Evolutionary conservation across 164 flowering plant genomes (phyloP).

Genomic region (Tetracentron sinense): DNA sequence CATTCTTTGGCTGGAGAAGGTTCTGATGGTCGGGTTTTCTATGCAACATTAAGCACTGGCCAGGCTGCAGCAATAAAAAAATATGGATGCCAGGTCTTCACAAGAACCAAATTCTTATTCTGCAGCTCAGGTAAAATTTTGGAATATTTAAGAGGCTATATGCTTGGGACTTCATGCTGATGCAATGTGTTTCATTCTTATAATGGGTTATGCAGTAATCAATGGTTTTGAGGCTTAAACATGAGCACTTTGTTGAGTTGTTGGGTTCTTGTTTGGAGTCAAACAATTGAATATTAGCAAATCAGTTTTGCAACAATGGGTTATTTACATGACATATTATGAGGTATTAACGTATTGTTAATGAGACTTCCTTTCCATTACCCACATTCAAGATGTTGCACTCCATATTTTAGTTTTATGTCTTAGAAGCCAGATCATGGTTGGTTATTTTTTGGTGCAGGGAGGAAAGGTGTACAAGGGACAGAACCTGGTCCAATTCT

Average conservation of each 20-base stretch:
- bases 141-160: no score
- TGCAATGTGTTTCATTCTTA: not conserved
- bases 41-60: constrained; percentile 50
- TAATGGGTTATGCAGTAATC: constrained; percentile 51
- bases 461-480: constrained; percentile 73
- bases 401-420: no score
- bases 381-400: no score
- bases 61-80: constrained; percentile 61
- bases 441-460: no score
- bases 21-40: constrained; percentile 79
- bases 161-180: not conserved
- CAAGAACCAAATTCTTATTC: constrained; percentile 67
- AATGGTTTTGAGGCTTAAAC: constrained; percentile 54
- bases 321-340: constrained; percentile 60
- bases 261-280: constrained; percentile 63
- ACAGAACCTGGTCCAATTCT: constrained; percentile 71
- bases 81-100: constrained; percentile 57
- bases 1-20: constrained; percentile 89
- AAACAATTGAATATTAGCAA: constrained; percentile 51
- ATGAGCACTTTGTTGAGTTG: constrained; percentile 56
- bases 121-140: constrained; percentile 60
- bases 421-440: no score
- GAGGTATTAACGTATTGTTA: constrained; percentile 46
- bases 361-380: no score
- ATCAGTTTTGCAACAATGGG: constrained; percentile 59